Base-by-base conservation (phyloP, 1,284 basidiomycete genomes). In the Volvariella volvacea region DNA sequence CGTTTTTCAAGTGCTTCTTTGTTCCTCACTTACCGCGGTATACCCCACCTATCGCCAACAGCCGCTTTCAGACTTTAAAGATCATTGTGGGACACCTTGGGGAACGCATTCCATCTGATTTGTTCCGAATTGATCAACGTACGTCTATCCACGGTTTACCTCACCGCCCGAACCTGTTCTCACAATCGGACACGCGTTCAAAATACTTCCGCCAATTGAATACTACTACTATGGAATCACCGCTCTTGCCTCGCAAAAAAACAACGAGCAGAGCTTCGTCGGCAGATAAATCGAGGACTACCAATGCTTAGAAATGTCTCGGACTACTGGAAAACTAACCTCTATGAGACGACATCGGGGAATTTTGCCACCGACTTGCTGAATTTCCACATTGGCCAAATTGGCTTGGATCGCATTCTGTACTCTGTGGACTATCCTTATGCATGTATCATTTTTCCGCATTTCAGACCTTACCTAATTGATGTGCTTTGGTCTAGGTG, bases 341-440 rank as follows among this genome's bases (percentile, higher is more conserved):
- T 73, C 12, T 64, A 62, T 48, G 66, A 70, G 49, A 73, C 70
- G 0, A 65, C 66, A 0, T 70, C 69, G 12, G 70, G 68, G 2
- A 67, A 70, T 45, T 73, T 73, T 44, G 64, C 63, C 2, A 66
- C 67, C 1, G 48, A 56, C 9, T 57, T 71, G 7, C 53, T 71
- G 10, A 44, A 65, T 25, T 68, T 69, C 46, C 68, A 71, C 46
- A 62, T 57, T 14, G 46, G 54, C 12, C 55, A 66, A 42, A 69
- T 71, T 52, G 69, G 68, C 2, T 42, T 68, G 34, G 59, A 65
- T 44, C 53, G 62, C n/a, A 69, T 71, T 22, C 43, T 70, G 56
- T 69, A 62, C 46, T 70, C 68, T 6, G 60, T 71, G 21, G 68
- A 71, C 50, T 71, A 71, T 50, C 66, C 66, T 2, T 71, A 56